A percentile compares a stretch with the other conserved stretches of the same genome.
These are phyloP conservation scores for Venturia carpophila DNA, from an alignment of 2,329 filamentous ascomycete genomes.

Conservation along the genomic window DNA sequence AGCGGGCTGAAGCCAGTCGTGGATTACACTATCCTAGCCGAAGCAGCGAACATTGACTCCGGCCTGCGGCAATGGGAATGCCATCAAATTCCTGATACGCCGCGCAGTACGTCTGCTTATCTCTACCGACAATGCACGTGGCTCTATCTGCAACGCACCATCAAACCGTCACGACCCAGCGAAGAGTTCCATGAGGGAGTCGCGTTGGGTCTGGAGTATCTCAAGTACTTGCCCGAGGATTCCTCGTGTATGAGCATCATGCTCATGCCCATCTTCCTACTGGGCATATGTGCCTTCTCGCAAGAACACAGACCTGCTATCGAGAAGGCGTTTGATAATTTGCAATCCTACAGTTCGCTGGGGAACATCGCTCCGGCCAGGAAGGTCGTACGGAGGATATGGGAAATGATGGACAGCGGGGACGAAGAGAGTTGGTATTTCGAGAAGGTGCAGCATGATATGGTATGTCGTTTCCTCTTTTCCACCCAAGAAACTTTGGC, in stretches of 20 bases:
- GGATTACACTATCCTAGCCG: constrained; percentile 64
- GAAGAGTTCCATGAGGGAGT: constrained; percentile 50
- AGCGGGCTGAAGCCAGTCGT: constrained; percentile 57
- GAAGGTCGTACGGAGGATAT: constrained; percentile 49
- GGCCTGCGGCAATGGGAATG: constrained; percentile 70
- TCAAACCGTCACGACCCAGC: constrained; percentile 48
- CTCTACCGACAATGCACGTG: constrained; percentile 56
- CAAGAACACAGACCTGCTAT: constrained; percentile 49
- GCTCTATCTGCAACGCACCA: constrained; percentile 56
- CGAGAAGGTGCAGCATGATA: constrained; percentile 42
- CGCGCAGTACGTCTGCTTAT: constrained; percentile 50
- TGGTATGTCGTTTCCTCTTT: not conserved
- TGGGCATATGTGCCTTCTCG: constrained; percentile 54
- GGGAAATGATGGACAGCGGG: constrained; percentile 52
- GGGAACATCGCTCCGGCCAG: constrained; percentile 52
- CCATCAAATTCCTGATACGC: constrained; percentile 42
- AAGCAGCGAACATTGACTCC: constrained; percentile 67
- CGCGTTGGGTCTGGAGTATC: constrained; percentile 49
- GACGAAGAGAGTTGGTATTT: constrained; percentile 55
- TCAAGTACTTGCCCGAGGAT: constrained; percentile 47
- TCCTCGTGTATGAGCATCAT: constrained; percentile 51
- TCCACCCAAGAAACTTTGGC: not conserved
- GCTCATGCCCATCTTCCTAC: constrained; percentile 53
- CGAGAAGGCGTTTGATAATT: constrained; percentile 44
- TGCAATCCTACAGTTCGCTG: constrained; percentile 49